Base-by-base conservation (phyloP, 768 basidiomycete species). In the Russula dissimulans region DNA sequence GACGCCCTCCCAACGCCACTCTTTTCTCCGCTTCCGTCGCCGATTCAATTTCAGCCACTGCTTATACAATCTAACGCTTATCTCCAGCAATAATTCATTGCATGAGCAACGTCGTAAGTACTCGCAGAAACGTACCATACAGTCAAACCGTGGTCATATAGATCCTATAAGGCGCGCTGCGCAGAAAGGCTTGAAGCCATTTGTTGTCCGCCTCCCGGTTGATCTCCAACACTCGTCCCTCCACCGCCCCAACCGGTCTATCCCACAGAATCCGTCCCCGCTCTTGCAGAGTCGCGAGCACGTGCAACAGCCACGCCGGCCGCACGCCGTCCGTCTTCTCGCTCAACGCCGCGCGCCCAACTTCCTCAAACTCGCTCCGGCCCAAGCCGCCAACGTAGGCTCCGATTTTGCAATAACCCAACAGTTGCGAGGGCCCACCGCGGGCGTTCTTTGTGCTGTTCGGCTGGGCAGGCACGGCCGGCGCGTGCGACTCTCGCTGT, bases 321-420 rank as follows among this genome's bases (percentile, higher is more conserved):
- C 52, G 61, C 48, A 49, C 52, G 5, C 51, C 26, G 12, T 62
- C 63, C 14, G 50, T 56, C 41, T 42, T 52, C 22, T 46, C 56
- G 31, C 18, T 41, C 26, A 64, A 22, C 26, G 63, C 63, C 9
- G 56, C 63, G 17, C 41, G 56, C 36, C 63, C 60, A 11, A 60
- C 56, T 31, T 63, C 56, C 38, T 64, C 63, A n/a, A 64, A 58
- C 48, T 54, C 61, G 36, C 12, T 26, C 48, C 36, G 56, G n/a
- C 32, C 29, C 53, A 64, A 43, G 1, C 63, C 63, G 12, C 63
- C 61, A 1, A 56, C 17, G 7, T 64, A 64, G 11, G 52, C 36
- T 6, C 61, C 56, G 32, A 64, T 55, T 48, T 64, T 64, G 61
- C 63, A 64, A 46, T 64, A 64, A 8, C 63, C 63, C 44, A 64